Evolutionary conservation across 768 basidiomycete genomes (phyloP).

Genomic region (Glaciozyma martinii): DNA sequence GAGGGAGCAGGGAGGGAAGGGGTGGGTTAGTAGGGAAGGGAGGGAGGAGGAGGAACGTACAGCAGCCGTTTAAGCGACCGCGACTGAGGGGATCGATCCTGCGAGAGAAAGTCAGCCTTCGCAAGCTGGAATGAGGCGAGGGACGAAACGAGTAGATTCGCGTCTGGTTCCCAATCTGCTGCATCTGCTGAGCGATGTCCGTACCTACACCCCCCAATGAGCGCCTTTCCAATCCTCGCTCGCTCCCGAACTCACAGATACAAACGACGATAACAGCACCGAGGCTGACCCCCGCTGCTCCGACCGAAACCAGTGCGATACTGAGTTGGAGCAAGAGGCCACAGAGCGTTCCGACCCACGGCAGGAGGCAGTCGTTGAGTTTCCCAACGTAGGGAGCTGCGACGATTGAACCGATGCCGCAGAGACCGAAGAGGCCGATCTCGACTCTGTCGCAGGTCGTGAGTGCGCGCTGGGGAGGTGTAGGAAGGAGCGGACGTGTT

Average conservation of each 20-base stretch:
- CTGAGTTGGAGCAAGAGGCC: slow-evolving; percentile 46
- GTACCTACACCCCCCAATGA: not conserved
- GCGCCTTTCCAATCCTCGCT: too few relatives aligned
- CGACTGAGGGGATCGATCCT: not conserved
- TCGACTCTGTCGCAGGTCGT: too few relatives aligned
- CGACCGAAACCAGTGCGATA: slow-evolving; percentile 58
- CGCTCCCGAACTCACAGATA: not conserved
- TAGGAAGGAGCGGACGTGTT: too few relatives aligned
- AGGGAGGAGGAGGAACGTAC: too few relatives aligned
- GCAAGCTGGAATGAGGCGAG: too few relatives aligned
- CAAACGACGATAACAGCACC: slow-evolving; percentile 57
- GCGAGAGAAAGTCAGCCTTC: too few relatives aligned
- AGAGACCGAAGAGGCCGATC: slow-evolving; percentile 41
- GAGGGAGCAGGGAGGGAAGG: too few relatives aligned
- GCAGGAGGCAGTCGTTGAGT: slow-evolving; percentile 46
- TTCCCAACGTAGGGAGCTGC: slow-evolving; percentile 36
- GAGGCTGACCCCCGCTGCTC: slow-evolving; percentile 60
- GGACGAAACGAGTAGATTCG: too few relatives aligned
- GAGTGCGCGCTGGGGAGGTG: too few relatives aligned
- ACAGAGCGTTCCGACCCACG: slow-evolving; percentile 64
- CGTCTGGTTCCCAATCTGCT: not conserved
- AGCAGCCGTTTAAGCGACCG: not conserved
- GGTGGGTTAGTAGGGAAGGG: too few relatives aligned
- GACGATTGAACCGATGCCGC: slow-evolving; percentile 39
- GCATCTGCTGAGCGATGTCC: not conserved